Percentiles rank a stretch among this genome's conserved stretches.
These are phyloP conservation scores for Suillus spraguei DNA, from an alignment of 768 basidiomycete genomes.

Conservation along the genomic window DNA sequence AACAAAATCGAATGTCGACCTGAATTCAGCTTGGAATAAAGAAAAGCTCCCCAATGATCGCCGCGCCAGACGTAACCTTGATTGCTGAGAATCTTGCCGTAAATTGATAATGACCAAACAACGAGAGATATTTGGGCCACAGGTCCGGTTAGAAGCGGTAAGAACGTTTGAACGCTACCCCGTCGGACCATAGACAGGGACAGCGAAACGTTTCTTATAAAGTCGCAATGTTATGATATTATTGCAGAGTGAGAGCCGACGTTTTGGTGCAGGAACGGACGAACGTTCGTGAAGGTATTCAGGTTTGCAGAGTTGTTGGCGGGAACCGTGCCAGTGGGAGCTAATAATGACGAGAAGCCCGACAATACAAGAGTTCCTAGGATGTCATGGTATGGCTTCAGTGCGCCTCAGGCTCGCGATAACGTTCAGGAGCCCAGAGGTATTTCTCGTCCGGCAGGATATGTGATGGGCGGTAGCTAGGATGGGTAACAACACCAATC, in stretches of 20 bases:
- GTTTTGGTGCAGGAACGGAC: neutral
- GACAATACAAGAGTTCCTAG: neutral
- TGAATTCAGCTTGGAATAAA: conserved; percentile 2
- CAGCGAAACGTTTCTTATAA: neutral
- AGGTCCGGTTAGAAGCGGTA: neutral
- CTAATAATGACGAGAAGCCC: neutral
- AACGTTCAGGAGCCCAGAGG: neutral
- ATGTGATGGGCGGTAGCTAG: neutral
- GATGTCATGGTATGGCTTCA: neutral
- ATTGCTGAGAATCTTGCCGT: neutral
- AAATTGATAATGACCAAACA: neutral
- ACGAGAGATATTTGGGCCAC: neutral
- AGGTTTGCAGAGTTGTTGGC: neutral
- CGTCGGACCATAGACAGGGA: neutral
- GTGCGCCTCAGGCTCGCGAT: neutral
- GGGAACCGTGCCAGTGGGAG: neutral
- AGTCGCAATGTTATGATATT: neutral
- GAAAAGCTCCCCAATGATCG: neutral
- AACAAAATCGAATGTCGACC: neutral
- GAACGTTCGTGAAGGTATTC: neutral
- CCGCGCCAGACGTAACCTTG: neutral
- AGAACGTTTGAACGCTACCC: neutral
- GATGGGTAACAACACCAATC: neutral
- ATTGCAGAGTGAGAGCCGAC: neutral
- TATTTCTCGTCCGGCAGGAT: neutral